Percentiles rank a stretch among this genome's conserved stretches.
Conservation (phyloP, 176 grass and related monocot species). For the Hordeum marinum region DNA sequence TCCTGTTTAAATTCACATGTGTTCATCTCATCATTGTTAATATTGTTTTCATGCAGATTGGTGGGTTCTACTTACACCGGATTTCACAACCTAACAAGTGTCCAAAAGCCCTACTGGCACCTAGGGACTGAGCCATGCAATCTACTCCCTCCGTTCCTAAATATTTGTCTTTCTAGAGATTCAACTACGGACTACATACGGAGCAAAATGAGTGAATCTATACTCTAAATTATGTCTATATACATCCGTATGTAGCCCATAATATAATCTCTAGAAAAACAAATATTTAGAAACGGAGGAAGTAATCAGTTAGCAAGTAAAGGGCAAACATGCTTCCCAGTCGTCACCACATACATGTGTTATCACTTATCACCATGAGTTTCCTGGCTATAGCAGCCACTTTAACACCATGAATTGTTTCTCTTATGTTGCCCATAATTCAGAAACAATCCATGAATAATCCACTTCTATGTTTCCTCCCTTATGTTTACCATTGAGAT, state of each 20-base stretch:
- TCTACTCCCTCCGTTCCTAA: too few species aligned
- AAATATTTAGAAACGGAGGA: too few species aligned
- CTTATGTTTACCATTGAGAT: not conserved
- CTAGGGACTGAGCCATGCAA: not conserved
- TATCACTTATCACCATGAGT: not conserved
- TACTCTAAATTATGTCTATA: too few species aligned
- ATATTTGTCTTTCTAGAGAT: too few species aligned
- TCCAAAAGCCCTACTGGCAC: not conserved
- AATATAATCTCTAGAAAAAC: too few species aligned
- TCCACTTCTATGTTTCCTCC: not conserved
- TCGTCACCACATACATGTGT: not conserved
- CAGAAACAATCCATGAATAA: not conserved
- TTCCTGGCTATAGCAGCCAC: not conserved
- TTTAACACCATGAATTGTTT: not conserved
- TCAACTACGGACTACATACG: too few species aligned
- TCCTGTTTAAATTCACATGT: not conserved
- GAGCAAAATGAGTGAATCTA: too few species aligned
- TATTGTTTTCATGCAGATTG: constrained; percentile 6
- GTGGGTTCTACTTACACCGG: not conserved
- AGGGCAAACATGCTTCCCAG: not conserved
- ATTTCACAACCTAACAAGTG: not conserved
- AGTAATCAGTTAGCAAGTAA: too few species aligned
- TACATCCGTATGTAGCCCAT: too few species aligned
- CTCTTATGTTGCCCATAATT: not conserved
- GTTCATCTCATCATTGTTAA: not conserved